Evolutionary conservation across 176 grass and related monocot species (phyloP).

Genomic region (Paspalum notatum): DNA sequence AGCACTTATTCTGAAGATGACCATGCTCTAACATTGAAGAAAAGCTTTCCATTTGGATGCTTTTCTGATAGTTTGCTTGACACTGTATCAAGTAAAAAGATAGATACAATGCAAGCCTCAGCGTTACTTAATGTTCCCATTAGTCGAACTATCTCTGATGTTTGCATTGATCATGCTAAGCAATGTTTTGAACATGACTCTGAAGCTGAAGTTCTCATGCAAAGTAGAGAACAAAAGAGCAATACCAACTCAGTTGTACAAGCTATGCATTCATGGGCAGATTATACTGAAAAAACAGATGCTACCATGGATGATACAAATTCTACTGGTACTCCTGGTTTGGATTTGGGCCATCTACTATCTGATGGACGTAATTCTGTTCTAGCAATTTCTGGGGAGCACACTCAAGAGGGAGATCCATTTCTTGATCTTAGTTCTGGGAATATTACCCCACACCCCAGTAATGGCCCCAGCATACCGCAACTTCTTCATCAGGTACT

Average conservation of each 20-base stretch:
- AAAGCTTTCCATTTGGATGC: constrained; percentile 59
- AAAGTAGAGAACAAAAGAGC: constrained; percentile 42
- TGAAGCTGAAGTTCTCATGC: constrained; percentile 43
- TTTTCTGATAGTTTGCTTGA: constrained; percentile 66
- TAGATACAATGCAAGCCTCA: constrained; percentile 49
- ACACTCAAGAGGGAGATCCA: constrained; percentile 44
- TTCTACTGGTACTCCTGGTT: constrained; percentile 66
- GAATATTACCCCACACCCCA: constrained; percentile 38
- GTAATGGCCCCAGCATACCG: constrained; percentile 60
- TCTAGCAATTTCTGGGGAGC: constrained; percentile 41
- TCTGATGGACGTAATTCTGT: constrained; percentile 49
- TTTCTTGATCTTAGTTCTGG: constrained; percentile 45
- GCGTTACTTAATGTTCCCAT: constrained; percentile 32
- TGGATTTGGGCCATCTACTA: constrained; percentile 48
- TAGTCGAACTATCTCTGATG: constrained; percentile 39
- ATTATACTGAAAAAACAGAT: constrained; percentile 70
- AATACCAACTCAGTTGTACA: constrained; percentile 44
- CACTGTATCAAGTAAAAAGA: constrained; percentile 48
- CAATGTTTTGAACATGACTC: constrained; percentile 27
- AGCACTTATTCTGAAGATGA: constrained; percentile 80
- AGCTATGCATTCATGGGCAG: constrained; percentile 58
- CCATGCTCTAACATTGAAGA: constrained; percentile 58
- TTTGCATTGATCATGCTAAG: constrained; percentile 34
- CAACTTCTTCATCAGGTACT: constrained; percentile 86
- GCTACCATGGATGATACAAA: constrained; percentile 61